Evolutionary conservation across 768 basidiomycete genomes (phyloP), one percentile per base, ranked within the genome.

Genomic region (Russula griseocarnosa): DNA sequence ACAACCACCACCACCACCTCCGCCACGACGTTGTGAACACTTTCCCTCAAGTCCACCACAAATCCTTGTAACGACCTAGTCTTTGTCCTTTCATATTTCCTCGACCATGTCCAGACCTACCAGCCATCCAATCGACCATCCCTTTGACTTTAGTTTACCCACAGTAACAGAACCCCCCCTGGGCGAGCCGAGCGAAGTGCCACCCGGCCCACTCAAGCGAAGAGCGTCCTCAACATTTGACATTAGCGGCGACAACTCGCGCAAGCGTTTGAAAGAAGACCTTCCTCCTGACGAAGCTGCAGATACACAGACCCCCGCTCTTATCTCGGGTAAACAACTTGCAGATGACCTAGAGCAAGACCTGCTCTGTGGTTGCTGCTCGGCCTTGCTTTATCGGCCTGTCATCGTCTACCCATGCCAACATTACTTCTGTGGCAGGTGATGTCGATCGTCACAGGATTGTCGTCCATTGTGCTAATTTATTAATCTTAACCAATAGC

Each of bases 341-440:
- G 80, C 80, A 26, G 84, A 87, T 47, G 83, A 87, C 68, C 75
- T 92, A 59, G 83, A 80, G 30, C 80, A 88, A 70, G 90, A 92
- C 72, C 80, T 93, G 46, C 86, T 90, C 67, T 94, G 92, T 69
- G 92, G 89, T 24, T 93, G 92, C 72, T 94, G 92, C 74, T 82
- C 89, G 20, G 91, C 84, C 62, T 79, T 94, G 49, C 86, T 89
- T 63, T 92, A 94, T 74, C 79, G 83, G 64, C 92, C 92, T 3
- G 91, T 94, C 18, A 77, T 92, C 32, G 88, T 94, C 57, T 79
- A 82, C 40, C 92, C 92, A 34, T 94, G 92, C 73, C 89, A 92
- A 69, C 92, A 94, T 79, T 92, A 89, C 79, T 93, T 92, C 72
- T 94, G 92, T 70, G 92, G 92, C 74, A 92, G 91, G 90, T 91